Evolutionary conservation across 768 basidiomycete genomes (phyloP).

Genomic region (Lactarius indigo): DNA sequence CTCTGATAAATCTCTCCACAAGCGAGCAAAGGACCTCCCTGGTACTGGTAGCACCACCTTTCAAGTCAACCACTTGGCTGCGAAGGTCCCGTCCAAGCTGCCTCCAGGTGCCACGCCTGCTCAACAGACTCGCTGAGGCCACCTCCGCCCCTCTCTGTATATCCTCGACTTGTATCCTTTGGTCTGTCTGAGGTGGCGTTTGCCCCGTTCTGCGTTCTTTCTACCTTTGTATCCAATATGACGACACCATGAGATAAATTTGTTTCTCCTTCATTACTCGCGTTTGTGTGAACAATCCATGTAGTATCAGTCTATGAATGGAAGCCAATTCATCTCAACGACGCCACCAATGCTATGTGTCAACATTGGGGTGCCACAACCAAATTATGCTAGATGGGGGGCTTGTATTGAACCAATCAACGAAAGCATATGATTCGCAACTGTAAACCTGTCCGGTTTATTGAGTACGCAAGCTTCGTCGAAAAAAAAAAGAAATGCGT

Average conservation of each 20-base stretch:
- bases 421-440: conserved; percentile 93
- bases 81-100: not conserved
- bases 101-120: not conserved
- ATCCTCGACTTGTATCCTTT: not conserved
- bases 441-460: conserved; percentile 56
- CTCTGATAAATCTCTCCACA: not conserved
- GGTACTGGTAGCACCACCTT: not conserved
- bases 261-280: not conserved
- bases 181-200: not conserved
- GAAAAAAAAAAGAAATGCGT: conserved; percentile 29
- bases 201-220: conserved; percentile 1
- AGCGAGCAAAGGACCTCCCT: not conserved
- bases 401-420: conserved; percentile 49
- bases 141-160: not conserved
- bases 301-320: not conserved
- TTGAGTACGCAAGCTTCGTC: not conserved
- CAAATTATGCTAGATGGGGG: too few species aligned
- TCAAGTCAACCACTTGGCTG: not conserved
- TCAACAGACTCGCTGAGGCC: conserved; percentile 1
- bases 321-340: not conserved
- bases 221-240: conserved; percentile 14
- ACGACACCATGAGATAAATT: conserved; percentile 4
- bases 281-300: not conserved
- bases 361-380: too few species aligned
- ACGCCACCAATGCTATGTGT: too few species aligned